Evolutionary conservation across 2,329 filamentous ascomycete genomes (phyloP), one percentile per base, ranked within the genome.

Genomic region (Aspergillus neotritici): DNA sequence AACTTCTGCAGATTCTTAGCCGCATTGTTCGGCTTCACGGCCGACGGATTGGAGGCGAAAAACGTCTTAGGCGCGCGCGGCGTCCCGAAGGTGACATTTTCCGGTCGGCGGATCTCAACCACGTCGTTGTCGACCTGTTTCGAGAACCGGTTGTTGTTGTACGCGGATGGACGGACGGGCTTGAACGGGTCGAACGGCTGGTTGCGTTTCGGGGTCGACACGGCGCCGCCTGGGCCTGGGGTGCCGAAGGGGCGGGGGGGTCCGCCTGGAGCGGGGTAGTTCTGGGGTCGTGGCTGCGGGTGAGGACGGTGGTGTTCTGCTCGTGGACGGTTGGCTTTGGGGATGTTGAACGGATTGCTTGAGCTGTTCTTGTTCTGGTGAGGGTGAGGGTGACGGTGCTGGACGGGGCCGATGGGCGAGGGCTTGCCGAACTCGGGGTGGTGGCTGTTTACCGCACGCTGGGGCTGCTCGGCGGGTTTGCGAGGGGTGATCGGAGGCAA

Each of bases 351-450:
- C 5, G 72, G 64, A 48, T 71, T 60, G 49, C 64, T 72, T 56
- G 58, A 67, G 53, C 49, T 44, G 29, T 47, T 51, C 28, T 47
- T 47, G 11, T 45, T 25, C 15, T 29, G 21, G 2, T 38, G 25
- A n/a, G n/a, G n/a, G 2, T 13, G 25, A 4, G 21, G 36, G 36
- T 15, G 28, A 29, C 25, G 75, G 65, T 57, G 73, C 70, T 51
- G 64, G 21, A 50, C 53, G 37, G 54, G 59, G 29, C 76, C 68
- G 44, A 82, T 62, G 12, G 78, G 76, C 48, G 77, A 80, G 2
- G 79, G 69, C 53, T 76, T 75, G 40, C 79, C 79, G 55, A 82
- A 83, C 53, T 80, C 72, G 31, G 74, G 69, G 28, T 70, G 63
- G 4, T 69, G 64, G 11, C 65, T 25, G 5, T 25, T 55, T 10